Conservation (phyloP, 1,284 basidiomycete species). For the Leccinum pachyderme region DNA sequence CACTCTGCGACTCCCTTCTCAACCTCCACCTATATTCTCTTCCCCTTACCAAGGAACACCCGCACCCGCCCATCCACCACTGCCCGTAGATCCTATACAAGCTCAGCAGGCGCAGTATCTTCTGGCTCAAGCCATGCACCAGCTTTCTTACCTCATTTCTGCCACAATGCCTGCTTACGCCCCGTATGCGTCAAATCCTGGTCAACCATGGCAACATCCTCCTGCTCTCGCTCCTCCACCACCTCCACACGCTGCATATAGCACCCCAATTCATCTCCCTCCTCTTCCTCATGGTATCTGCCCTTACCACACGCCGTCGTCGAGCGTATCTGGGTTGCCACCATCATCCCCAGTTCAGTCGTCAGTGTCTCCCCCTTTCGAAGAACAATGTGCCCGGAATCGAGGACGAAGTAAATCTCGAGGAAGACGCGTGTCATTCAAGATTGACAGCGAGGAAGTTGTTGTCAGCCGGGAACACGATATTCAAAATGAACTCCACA, state of each 20-base stretch:
- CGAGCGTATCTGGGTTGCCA: slow-evolving; percentile 19
- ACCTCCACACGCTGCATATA: slow-evolving; percentile 9
- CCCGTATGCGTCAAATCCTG: slow-evolving; percentile 15
- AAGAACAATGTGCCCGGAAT: slow-evolving; percentile 18
- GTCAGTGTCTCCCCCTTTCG: slow-evolving; percentile 16
- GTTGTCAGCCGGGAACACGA: slow-evolving; percentile 5
- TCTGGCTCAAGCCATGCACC: slow-evolving; percentile 33
- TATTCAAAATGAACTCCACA: slow-evolving; percentile 5
- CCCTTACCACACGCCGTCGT: slow-evolving; percentile 25
- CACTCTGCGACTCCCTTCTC: slow-evolving; percentile 20
- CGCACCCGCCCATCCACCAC: slow-evolving; percentile 14
- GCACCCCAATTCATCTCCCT: slow-evolving; percentile 15
- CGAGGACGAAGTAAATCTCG: slow-evolving; percentile 26
- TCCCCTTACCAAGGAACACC: slow-evolving; percentile 10
- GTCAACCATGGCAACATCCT: slow-evolving; percentile 22
- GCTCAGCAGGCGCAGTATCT: slow-evolving; percentile 34
- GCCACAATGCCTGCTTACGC: slow-evolving; percentile 29
- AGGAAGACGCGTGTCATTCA: slow-evolving; percentile 33
- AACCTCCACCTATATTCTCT: slow-evolving; percentile 15
- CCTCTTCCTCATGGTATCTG: slow-evolving; percentile 8
- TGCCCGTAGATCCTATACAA: slow-evolving; percentile 27
- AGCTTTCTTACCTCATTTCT: slow-evolving; percentile 32
- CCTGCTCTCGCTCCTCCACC: slow-evolving; percentile 1
- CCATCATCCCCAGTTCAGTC: slow-evolving; percentile 26
- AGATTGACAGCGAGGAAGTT: slow-evolving; percentile 18